Evolutionary conservation across 2,329 filamentous ascomycete genomes (phyloP), one percentile per base, ranked within the genome.

Genomic region (Alternaria solani): DNA sequence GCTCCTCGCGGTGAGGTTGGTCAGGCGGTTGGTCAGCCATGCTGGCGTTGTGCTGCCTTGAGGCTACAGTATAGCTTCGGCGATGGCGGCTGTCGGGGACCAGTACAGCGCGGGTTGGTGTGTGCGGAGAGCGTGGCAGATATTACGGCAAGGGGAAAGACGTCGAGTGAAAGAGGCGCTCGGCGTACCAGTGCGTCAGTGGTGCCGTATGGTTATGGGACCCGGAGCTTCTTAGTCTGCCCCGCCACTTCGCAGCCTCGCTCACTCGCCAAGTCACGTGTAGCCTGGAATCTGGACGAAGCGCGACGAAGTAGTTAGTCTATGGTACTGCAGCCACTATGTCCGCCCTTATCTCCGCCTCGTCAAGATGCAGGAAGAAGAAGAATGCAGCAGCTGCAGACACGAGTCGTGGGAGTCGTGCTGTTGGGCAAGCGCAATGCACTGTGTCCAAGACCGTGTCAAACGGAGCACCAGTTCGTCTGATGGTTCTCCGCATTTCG

Each of bases 1-100:
- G 32, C 12, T 75, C 74, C 47, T 66, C 61, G 46, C 68, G 34
- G 7, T 36, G 28, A 12, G 46, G 18, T 57, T 62, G 59, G 14
- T 64, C 51, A 12, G 51, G 46, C 28, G 58, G 43, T 48, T 59
- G 51, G 55, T 64, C 62, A 14, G 71, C 70, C 70, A 77, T 77
- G 63, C 36, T 66, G 46, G 47, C 51, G 55, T 34, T 51, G 59
- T 38, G 41, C 18, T n/a, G 57, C 30, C 38, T 44, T 38, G 14
- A 34, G 57, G 57, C 57, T 38, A 44, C 28, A 34, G 44, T 12
- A 23, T 18, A 48, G 36, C 36, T 53, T 48, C 12, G 34, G 57
- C 30, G 28, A 20, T 38, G 26, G 43, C 20, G 39, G 41, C 51
- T 9, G 51, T 36, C 23, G 38, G 38, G 30, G 2, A 6, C 30